Percentiles rank a stretch among this genome's conserved stretches.
Conservation (phyloP, 495 filamentous ascomycete species). For the Xylaria curta region DNA sequence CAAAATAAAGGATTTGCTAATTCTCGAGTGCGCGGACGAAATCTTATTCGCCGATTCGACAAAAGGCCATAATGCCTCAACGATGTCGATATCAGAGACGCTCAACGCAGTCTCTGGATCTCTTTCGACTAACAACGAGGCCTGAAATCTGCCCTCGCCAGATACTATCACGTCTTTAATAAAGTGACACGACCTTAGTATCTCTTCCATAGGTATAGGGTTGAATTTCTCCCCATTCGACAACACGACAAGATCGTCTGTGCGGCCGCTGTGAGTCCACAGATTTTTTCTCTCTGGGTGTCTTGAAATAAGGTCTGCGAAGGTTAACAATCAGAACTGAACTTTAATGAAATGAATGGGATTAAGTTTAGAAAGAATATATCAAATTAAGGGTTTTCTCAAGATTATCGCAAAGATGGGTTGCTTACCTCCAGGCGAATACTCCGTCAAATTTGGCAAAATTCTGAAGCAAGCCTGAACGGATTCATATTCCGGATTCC, state of each 20-base stretch:
- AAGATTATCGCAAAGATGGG: background rate
- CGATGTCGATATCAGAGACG: background rate
- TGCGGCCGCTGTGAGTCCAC: background rate
- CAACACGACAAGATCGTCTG: background rate
- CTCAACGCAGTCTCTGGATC: background rate
- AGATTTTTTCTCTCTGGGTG: background rate
- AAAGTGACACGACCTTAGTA: background rate
- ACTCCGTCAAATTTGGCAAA: background rate
- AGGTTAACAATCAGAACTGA: background rate
- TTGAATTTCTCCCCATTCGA: background rate
- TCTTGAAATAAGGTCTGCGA: background rate
- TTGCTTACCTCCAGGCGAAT: background rate
- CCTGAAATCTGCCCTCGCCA: background rate
- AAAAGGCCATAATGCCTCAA: background rate
- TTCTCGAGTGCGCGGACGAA: background rate
- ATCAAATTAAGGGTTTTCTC: background rate
- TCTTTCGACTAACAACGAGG: background rate
- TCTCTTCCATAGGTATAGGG: slow-evolving; percentile 2
- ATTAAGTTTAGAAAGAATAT: background rate
- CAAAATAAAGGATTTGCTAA: background rate
- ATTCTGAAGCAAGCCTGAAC: background rate
- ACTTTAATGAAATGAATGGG: background rate
- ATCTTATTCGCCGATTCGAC: background rate
- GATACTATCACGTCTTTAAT: slow-evolving; percentile 5
- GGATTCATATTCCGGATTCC: background rate